Conservation (phyloP, 345 rosid genomes). For the Gossypium australe region DNA sequence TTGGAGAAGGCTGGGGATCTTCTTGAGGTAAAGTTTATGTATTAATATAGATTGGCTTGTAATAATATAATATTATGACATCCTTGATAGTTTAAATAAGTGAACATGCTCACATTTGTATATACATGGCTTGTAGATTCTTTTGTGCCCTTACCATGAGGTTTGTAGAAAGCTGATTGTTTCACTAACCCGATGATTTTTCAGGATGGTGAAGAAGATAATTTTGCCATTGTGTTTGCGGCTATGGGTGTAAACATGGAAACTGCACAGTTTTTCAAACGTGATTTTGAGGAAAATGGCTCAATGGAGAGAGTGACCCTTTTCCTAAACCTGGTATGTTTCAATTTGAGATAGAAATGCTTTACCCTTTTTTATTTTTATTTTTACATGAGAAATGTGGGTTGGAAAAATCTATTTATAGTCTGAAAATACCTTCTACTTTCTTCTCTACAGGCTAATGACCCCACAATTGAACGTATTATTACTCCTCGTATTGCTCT, state of each 20-base stretch:
- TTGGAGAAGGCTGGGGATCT: slow-evolving; percentile 75
- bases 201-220: slow-evolving; percentile 84
- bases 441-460: slow-evolving; percentile 65
- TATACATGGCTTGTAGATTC: not conserved
- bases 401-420: not conserved
- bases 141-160: not conserved
- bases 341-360: not conserved
- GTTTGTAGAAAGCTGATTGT: not conserved
- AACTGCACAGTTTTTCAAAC: slow-evolving; percentile 93
- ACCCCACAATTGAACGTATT: slow-evolving; percentile 91
- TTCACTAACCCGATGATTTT: slow-evolving; percentile 10
- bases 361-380: not conserved
- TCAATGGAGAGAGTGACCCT: slow-evolving; percentile 97
- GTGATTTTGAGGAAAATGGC: slow-evolving; percentile 96
- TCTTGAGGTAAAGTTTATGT: slow-evolving; percentile 46
- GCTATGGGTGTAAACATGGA: slow-evolving; percentile 99
- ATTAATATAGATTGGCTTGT: not conserved
- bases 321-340: slow-evolving; percentile 73
- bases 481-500: slow-evolving; percentile 95
- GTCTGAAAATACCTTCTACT: not conserved
- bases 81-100: not conserved
- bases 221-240: slow-evolving; percentile 95
- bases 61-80: not conserved
- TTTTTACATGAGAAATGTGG: not conserved
- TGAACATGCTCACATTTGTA: not conserved